A percentile compares a stretch with the other conserved stretches of the same genome.
Evolutionary conservation across 1,284 basidiomycete species (phyloP).

Genomic region (Porodaedalea pini): DNA sequence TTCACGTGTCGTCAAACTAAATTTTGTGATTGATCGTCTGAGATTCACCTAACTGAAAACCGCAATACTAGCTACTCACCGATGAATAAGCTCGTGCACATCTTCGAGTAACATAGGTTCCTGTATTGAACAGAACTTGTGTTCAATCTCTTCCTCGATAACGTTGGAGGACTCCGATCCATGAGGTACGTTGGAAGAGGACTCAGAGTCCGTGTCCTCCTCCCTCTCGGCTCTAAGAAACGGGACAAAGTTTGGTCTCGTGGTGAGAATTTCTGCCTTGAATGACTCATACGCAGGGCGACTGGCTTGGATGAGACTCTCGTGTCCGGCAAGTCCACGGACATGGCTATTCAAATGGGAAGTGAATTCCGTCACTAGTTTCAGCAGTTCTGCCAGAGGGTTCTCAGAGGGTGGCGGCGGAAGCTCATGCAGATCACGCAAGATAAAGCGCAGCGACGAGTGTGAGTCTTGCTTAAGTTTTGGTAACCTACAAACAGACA

Average conservation of each 20-base stretch:
- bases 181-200: too few species aligned
- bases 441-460: conserved; percentile 17
- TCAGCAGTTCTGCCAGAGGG: conserved; percentile 15
- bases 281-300: conserved; percentile 2
- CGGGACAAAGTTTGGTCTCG: background rate
- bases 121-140: background rate
- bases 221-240: background rate
- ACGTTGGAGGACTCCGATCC: too few species aligned
- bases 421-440: conserved; percentile 25
- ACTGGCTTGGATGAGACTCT: background rate
- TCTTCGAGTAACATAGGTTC: conserved; percentile 30
- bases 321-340: background rate
- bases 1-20: conserved; percentile 27
- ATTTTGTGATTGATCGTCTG: background rate
- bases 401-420: conserved; percentile 25
- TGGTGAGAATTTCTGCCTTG: background rate
- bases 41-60: background rate
- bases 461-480: conserved; percentile 26
- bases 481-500: conserved; percentile 27
- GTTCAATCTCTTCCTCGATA: conserved; percentile 10
- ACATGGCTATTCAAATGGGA: background rate
- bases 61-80: conserved; percentile 25
- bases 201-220: conserved; percentile 1
- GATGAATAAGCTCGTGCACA: conserved; percentile 31
- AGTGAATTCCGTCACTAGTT: background rate